A percentile compares a stretch with the other conserved stretches of the same genome.
Evolutionary conservation across 495 filamentous ascomycete species (phyloP).

Genomic region (Daldinia bambusicola): DNA sequence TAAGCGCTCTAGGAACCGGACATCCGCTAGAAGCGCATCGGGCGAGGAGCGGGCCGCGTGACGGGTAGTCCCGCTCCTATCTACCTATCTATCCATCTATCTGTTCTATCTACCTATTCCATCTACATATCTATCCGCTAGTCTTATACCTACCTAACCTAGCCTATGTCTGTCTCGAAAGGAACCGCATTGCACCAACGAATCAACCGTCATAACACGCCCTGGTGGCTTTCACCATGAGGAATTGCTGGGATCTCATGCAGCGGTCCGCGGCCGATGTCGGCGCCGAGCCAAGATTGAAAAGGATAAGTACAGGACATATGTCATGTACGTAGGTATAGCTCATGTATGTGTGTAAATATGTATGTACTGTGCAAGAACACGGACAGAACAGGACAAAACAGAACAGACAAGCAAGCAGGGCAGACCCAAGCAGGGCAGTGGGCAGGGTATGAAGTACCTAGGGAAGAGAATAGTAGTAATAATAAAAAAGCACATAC

Average conservation of each 20-base stretch:
- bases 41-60: neutral
- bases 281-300: conserved; percentile 6
- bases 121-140: too few species aligned
- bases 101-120: too few species aligned
- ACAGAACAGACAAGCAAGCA: neutral
- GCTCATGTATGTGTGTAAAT: too few species aligned
- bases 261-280: conserved; percentile 25
- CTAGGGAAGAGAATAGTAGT: too few species aligned
- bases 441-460: too few species aligned
- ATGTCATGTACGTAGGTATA: neutral
- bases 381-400: neutral
- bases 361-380: conserved; percentile 8
- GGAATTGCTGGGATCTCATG: conserved; percentile 7
- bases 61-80: neutral
- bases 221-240: neutral
- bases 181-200: neutral
- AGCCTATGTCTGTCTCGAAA: neutral
- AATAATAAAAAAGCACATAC: too few species aligned
- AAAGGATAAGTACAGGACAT: conserved; percentile 7
- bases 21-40: neutral
- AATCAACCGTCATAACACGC: neutral
- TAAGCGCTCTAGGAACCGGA: neutral
- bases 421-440: too few species aligned
- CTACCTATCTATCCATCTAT: too few species aligned
- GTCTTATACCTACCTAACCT: too few species aligned